Evolutionary conservation across 306 rosid genomes (phyloP).

Genomic region (Dicorynia guianensis): DNA sequence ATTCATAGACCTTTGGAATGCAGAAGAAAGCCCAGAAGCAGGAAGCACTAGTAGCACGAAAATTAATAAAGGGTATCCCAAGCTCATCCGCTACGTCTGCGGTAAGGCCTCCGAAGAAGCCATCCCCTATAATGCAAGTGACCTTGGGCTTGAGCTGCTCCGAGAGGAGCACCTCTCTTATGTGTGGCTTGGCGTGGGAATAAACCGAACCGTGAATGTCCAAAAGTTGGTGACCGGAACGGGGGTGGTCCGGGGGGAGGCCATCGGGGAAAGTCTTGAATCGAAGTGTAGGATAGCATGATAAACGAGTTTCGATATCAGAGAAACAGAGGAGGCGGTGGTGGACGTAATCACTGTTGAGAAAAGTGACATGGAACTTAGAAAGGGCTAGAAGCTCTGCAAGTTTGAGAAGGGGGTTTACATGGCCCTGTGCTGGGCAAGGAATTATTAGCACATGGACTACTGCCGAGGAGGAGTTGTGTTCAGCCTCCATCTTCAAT

Average conservation of each 20-base stretch:
- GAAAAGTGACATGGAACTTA: slow-evolving; percentile 50
- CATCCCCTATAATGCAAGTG: slow-evolving; percentile 57
- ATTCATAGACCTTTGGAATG: slow-evolving; percentile 40
- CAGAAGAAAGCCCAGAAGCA: slow-evolving; percentile 52
- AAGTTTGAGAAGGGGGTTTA: slow-evolving; percentile 57
- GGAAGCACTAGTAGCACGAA: slow-evolving; percentile 52
- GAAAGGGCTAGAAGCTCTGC: slow-evolving; percentile 54
- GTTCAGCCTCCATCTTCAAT: background rate
- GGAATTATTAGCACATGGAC: slow-evolving; percentile 47
- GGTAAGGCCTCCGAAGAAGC: slow-evolving; percentile 38
- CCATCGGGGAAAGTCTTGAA: slow-evolving; percentile 55
- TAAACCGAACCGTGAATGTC: background rate
- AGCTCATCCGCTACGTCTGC: slow-evolving; percentile 39
- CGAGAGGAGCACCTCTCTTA: slow-evolving; percentile 38
- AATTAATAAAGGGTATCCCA: slow-evolving; percentile 48
- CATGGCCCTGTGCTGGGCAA: slow-evolving; percentile 51
- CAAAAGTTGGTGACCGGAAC: too few species aligned
- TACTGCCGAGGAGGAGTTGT: background rate
- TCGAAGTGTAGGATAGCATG: slow-evolving; percentile 43
- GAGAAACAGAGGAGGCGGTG: slow-evolving; percentile 35
- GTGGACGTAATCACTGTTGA: slow-evolving; percentile 51
- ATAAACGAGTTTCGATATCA: slow-evolving; percentile 32
- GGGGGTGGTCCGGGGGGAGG: slow-evolving; percentile 15
- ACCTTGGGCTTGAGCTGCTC: slow-evolving; percentile 16
- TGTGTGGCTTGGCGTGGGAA: slow-evolving; percentile 35